Evolutionary conservation across 306 rosid genomes (phyloP), one percentile per base, ranked within the genome.

Genomic region (Phaseolus lunatus): DNA sequence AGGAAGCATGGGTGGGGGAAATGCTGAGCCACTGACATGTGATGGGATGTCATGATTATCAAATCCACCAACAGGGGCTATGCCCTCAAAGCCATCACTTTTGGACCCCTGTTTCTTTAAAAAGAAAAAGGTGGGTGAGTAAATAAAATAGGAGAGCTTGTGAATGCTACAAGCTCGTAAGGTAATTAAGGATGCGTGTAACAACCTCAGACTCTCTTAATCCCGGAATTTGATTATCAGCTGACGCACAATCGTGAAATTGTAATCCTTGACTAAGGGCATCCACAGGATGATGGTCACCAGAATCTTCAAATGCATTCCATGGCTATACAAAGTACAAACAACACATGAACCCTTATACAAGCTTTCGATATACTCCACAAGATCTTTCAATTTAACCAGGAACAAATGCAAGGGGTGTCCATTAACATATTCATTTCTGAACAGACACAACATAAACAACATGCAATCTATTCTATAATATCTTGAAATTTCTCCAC

Each of bases 291-390:
- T 77, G 80, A 44, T 78, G 76, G 29, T 70, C 75, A 35, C 71
- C 47, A 73, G 91, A 70, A 85, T 85, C 91, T 81, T 87, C 94
- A 78, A 90, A 93, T 73, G 97, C 96, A 86, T 85, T 89, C 97
- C 97, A 90, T 44, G 87, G 66, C 91, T 89, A 80, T 83, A 89
- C 63, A 73, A 41, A 78, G 82, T 84, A 89, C 58, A 73, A 47
- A 76, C 47, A 67, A 54, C 75, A 82, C 29, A 82, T 54, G 27
- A 53, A 53, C 9, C 59, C 59, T 53, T 19, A 20, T 19, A 19
- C 23, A 20, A 53, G 27, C 64, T 31, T 79, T 67, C 72, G 41
- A 84, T 65, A 58, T 75, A 73, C 49, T 45, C 59, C 47, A 24
- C 20, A 45, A 37, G 43, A 54, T 56, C 15, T 78, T 27, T 6